A percentile compares a stretch with the other conserved stretches of the same genome.
Evolutionary conservation across 2,329 filamentous ascomycete genomes (phyloP).

Genomic region (Macrophomina pseudophaseolina): DNA sequence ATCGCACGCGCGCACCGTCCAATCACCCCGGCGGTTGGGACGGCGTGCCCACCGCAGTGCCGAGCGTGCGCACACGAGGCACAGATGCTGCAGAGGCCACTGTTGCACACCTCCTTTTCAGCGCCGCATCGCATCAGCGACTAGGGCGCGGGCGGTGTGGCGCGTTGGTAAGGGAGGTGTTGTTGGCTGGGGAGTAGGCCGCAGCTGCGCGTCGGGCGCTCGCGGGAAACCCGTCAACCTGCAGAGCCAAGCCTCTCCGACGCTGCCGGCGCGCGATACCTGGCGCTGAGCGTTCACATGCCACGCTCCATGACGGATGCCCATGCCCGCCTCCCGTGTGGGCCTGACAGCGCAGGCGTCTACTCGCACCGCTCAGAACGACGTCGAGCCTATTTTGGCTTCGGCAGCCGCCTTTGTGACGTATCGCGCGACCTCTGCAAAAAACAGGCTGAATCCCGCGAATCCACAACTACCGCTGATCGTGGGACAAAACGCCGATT

Average conservation of each 20-base stretch:
- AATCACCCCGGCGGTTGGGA: constrained; percentile 2
- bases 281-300: constrained; percentile 5
- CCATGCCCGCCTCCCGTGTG: background rate
- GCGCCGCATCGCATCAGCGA: constrained; percentile 9
- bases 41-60: constrained; percentile 13
- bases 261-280: background rate
- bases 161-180: constrained; percentile 1
- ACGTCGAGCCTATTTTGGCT: background rate
- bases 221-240: constrained; percentile 7
- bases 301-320: background rate
- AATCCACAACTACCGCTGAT: constrained; percentile 7
- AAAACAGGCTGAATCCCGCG: constrained; percentile 21
- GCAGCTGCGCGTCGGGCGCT: constrained; percentile 20
- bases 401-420: constrained; percentile 12
- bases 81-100: constrained; percentile 20
- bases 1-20: constrained; percentile 9
- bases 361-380: background rate
- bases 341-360: constrained; percentile 9
- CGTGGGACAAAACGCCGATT: constrained; percentile 20
- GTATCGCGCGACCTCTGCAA: constrained; percentile 7
- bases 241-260: constrained; percentile 1
- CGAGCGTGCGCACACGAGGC: constrained; percentile 3
- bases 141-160: constrained; percentile 9
- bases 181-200: constrained; percentile 14
- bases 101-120: constrained; percentile 20